These are phyloP conservation scores for Aspergillus fructus DNA, from an alignment of 2,329 filamentous ascomycete genomes.

Conservation along the genomic window DNA sequence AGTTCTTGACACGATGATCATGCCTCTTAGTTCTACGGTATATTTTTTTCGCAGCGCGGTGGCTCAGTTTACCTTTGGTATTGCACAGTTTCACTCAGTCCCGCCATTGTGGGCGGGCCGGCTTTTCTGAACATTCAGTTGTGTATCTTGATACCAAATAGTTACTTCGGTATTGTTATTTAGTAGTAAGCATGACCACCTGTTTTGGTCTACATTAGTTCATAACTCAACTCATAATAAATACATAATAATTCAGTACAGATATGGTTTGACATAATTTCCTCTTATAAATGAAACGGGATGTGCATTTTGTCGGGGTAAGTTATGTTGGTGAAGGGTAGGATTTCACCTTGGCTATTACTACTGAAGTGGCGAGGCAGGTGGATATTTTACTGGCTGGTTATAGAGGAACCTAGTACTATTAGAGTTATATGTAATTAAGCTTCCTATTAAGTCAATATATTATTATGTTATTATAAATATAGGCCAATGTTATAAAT, in stretches of 20 bases:
- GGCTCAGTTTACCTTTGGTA: neutral
- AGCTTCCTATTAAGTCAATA: neutral
- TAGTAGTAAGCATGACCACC: neutral
- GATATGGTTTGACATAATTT: no score
- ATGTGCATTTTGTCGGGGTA: no score
- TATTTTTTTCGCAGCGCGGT: neutral
- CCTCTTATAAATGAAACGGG: no score
- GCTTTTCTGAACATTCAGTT: neutral
- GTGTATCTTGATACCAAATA: slow-evolving; percentile 3
- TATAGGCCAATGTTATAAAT: no score
- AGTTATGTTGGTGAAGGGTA: no score
- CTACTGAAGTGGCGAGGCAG: no score
- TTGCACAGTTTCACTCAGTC: slow-evolving; percentile 1
- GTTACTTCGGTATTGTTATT: neutral
- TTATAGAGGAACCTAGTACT: no score
- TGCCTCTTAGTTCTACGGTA: neutral
- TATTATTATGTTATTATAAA: neutral
- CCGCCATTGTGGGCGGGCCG: neutral
- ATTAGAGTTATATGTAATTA: neutral
- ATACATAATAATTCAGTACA: neutral
- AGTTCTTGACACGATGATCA: slow-evolving; percentile 5
- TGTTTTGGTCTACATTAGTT: neutral
- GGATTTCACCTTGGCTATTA: no score
- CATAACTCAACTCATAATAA: neutral
- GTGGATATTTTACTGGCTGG: no score